Percentiles rank a stretch among this genome's conserved stretches.
Evolutionary conservation across 1,284 basidiomycete species (phyloP).

Genomic region (Boletus semigastroideus): DNA sequence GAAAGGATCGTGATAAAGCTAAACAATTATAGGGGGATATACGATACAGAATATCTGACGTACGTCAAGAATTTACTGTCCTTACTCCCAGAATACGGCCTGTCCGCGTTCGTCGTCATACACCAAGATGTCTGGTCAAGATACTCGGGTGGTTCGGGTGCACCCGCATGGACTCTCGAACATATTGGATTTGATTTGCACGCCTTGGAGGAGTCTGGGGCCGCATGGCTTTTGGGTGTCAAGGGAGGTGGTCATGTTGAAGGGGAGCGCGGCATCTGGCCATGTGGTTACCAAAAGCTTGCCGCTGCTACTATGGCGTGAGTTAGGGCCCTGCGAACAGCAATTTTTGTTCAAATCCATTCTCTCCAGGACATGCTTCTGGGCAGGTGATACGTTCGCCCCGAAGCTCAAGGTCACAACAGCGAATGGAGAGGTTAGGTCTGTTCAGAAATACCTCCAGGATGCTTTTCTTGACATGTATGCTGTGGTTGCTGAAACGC

Average conservation of each 20-base stretch:
- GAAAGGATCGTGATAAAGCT: neutral
- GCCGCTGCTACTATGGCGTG: slow-evolving; percentile 87
- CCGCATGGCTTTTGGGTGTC: slow-evolving; percentile 83
- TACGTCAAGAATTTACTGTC: slow-evolving; percentile 78
- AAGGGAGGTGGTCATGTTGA: slow-evolving; percentile 69
- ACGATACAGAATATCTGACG: slow-evolving; percentile 80
- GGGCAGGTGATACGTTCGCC: slow-evolving; percentile 85
- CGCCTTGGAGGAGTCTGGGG: slow-evolving; percentile 74
- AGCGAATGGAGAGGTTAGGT: slow-evolving; percentile 47
- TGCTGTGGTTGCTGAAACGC: slow-evolving; percentile 62
- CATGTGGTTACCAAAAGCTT: slow-evolving; percentile 89
- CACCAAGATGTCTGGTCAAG: slow-evolving; percentile 97
- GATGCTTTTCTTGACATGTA: slow-evolving; percentile 80
- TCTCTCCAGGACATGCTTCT: slow-evolving; percentile 70
- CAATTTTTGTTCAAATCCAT: slow-evolving; percentile 19
- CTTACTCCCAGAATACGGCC: slow-evolving; percentile 77
- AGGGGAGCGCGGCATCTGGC: slow-evolving; percentile 82
- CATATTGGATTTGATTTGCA: slow-evolving; percentile 77
- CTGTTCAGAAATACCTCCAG: slow-evolving; percentile 85
- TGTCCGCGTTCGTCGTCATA: slow-evolving; percentile 79
- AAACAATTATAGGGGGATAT: slow-evolving; percentile 58
- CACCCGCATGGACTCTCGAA: slow-evolving; percentile 90
- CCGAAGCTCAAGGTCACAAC: slow-evolving; percentile 65
- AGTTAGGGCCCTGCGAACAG: slow-evolving; percentile 30
- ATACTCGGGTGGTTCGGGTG: slow-evolving; percentile 89